Percentiles rank a stretch among this genome's conserved stretches.
Conservation (phyloP, 345 rosid species). For the Noccaea bulbosa region DNA sequence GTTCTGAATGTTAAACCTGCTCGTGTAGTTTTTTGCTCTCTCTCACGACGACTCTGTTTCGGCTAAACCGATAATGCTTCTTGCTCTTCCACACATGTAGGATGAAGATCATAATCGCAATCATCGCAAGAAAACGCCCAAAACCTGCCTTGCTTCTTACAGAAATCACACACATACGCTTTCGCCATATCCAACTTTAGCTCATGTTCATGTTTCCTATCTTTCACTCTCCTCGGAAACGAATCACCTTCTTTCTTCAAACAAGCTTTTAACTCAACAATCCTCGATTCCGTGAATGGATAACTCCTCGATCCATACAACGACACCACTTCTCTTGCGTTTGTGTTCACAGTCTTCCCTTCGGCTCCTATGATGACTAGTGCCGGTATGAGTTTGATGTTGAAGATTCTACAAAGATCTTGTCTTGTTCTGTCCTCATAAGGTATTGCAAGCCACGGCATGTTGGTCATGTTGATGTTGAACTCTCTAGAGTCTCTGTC, state of each 20-base stretch:
- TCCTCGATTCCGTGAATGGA: conserved; percentile 66
- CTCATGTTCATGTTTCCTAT: conserved; percentile 62
- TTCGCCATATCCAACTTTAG: conserved; percentile 80
- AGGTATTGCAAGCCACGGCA: conserved; percentile 86
- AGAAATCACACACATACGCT: conserved; percentile 69
- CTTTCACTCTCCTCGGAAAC: conserved; percentile 59
- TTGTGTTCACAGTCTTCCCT: conserved; percentile 59
- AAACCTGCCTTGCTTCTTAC: conserved; percentile 66
- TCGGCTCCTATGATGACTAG: conserved; percentile 68
- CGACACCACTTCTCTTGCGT: conserved; percentile 61
- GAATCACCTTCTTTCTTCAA: conserved; percentile 71
- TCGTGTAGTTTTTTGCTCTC: too few relatives aligned
- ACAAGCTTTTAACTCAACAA: conserved; percentile 55
- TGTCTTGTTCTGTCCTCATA: conserved; percentile 65
- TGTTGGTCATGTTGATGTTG: conserved; percentile 49
- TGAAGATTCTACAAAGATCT: conserved; percentile 71
- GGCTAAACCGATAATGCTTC: conserved; percentile 35
- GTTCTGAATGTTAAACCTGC: too few relatives aligned
- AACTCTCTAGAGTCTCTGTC: conserved; percentile 72
- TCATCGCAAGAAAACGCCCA: conserved; percentile 80
- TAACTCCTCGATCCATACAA: conserved; percentile 67
- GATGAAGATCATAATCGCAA: conserved; percentile 85
- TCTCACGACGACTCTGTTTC: background rate
- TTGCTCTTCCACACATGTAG: conserved; percentile 54
- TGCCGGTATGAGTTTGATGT: conserved; percentile 71